Evolutionary conservation across 768 basidiomycete species (phyloP).

Genomic region (Chalciporus pseudorubinellus): DNA sequence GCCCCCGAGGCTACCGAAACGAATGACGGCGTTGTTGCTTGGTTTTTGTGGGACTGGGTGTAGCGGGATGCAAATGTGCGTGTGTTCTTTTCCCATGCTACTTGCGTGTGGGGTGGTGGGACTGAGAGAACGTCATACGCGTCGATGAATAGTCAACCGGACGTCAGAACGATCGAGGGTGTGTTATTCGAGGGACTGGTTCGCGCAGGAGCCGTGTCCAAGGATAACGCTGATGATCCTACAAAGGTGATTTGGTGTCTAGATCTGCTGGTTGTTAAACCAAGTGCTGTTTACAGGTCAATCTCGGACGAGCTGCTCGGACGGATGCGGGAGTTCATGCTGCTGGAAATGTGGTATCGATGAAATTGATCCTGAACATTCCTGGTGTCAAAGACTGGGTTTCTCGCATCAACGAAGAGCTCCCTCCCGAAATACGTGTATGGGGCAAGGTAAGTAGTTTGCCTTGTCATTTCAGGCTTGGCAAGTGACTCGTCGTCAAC

Average conservation of each 20-base stretch:
- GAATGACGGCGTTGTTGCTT: conserved; percentile 78
- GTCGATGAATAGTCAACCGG: conserved; percentile 58
- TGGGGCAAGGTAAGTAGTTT: conserved; percentile 74
- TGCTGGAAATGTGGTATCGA: conserved; percentile 87
- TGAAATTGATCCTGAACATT: conserved; percentile 82
- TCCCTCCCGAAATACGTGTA: conserved; percentile 91
- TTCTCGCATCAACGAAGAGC: conserved; percentile 72
- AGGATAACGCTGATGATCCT: conserved; percentile 90
- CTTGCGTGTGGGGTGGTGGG: not conserved
- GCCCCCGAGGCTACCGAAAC: conserved; percentile 70
- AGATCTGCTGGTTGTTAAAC: not conserved
- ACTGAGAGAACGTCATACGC: not conserved
- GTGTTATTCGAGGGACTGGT: conserved; percentile 85
- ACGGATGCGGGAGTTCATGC: conserved; percentile 99
- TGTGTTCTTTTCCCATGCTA: conserved; percentile 11
- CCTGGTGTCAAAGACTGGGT: conserved; percentile 72
- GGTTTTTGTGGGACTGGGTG: conserved; percentile 93
- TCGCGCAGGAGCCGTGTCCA: conserved; percentile 88
- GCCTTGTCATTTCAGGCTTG: not conserved
- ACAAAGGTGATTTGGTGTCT: conserved; percentile 58
- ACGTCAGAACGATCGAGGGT: conserved; percentile 81
- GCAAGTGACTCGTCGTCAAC: not conserved
- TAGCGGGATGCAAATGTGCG: conserved; percentile 96
- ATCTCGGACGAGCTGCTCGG: conserved; percentile 82
- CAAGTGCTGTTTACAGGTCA: conserved; percentile 51